phyloP scores from a whole-genome alignment of 2,329 filamentous ascomycete species.

The Fusarium multiceps region DNA sequence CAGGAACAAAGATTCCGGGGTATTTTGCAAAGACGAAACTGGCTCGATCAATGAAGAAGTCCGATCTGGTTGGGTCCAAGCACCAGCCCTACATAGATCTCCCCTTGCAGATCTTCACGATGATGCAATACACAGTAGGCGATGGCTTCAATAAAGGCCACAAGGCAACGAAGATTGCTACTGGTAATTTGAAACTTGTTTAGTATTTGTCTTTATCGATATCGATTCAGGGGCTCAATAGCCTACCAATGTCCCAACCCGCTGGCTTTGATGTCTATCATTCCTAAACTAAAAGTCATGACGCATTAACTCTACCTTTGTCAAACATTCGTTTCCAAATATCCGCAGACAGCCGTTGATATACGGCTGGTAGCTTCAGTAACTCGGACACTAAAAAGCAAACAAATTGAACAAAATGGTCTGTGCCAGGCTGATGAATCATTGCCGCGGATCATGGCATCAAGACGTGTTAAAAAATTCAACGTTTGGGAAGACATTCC shows the following conservation, averaged over 20 bases:
- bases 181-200: background rate
- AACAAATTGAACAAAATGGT: conserved; percentile 14
- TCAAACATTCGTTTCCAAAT: background rate
- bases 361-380: background rate
- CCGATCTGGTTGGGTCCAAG: background rate
- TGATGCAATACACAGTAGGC: background rate
- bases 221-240: background rate
- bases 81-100: background rate
- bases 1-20: background rate
- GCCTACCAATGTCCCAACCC: background rate
- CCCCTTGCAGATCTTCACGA: background rate
- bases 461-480: background rate
- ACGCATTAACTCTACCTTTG: conserved; percentile 1
- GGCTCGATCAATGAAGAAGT: conserved; percentile 5
- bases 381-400: conserved; percentile 11
- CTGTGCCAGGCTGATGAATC: conserved; percentile 29
- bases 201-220: background rate
- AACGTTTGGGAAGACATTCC: background rate
- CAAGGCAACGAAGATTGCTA: background rate
- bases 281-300: background rate
- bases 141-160: background rate
- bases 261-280: too few species aligned
- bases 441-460: conserved; percentile 32
- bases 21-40: background rate
- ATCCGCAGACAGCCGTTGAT: background rate